Evolutionary conservation across 1,284 basidiomycete genomes (phyloP).

Genomic region (Sphagnurus paluster): DNA sequence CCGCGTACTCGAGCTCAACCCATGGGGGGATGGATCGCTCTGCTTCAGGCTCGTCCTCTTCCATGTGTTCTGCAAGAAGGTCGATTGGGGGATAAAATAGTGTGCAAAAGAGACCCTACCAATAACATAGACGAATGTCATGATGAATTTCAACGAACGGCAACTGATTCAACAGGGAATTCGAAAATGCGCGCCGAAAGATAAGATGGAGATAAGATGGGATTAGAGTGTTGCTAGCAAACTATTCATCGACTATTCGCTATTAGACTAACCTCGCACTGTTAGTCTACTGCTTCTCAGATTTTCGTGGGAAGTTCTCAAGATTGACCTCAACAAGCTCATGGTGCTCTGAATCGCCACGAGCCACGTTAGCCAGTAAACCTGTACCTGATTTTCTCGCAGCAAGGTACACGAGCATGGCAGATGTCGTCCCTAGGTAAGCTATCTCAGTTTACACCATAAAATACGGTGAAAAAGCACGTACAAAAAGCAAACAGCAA

Average conservation of each 20-base stretch:
- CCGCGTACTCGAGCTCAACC: conserved; percentile 83
- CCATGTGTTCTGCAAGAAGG: conserved; percentile 81
- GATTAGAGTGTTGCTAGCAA: no score
- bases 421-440: no score
- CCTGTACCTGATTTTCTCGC: not conserved
- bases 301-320: not conserved
- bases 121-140: conserved; percentile 39
- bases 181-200: not conserved
- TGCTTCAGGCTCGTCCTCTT: conserved; percentile 84
- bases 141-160: conserved; percentile 8
- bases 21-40: conserved; percentile 78
- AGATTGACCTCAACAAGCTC: not conserved
- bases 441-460: no score
- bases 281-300: no score
- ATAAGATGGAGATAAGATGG: not conserved
- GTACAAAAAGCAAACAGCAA: not conserved
- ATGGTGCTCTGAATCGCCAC: not conserved
- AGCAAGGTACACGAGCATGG: not conserved
- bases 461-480: no score
- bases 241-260: no score
- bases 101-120: conserved; percentile 27
- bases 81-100: not conserved
- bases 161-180: not conserved
- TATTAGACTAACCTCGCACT: no score
- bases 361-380: not conserved